Base-by-base conservation (phyloP, 2,329 filamentous ascomycete species). In the Fulvia fulva region DNA sequence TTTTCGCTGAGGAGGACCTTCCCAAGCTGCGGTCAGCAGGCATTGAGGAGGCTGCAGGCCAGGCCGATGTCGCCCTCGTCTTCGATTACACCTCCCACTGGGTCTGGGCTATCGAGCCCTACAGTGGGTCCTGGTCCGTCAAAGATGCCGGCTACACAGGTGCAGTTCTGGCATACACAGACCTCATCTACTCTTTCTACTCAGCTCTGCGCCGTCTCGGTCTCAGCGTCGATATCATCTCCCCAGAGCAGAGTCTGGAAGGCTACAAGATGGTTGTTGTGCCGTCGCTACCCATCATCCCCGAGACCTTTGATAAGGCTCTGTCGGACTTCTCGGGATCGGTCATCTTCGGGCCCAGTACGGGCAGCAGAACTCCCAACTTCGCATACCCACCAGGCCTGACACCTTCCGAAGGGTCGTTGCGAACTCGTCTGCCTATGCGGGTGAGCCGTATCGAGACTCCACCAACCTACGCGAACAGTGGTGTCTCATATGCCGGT, bases 81-180 rank as follows among this genome's bases (percentile, higher is more conserved):
- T 66, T 62, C 30, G 60, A 65, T 41, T 66, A 67, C 46, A 59
- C 56, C 4, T 64, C 63, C 12, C 37, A 63, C 25, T 67, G 63
- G 65, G 60, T 65, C 7, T 66, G 63, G 63, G 30, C 32, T 3
- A 66, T 67, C 34, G 65, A 67, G 34, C 65, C 65, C 3, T 66
- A 66, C 55, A 61, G 57, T 25, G 65, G 62, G 2, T 47, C 57
- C 12, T 67, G 62, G 62, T 60, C 60, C 3, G 58, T 61, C 26
- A 57, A 65, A 54, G 60, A 65, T 41, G 64, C 62, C 2, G 30
- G 50, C 21, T 67, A 66, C 32, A 56, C 61, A 1, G 58, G 61
- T 44, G 22, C 57, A 12, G 57, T 51, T 0, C 45, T 63, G 11
- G 30, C 56, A 9, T 67, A 67, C 46, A 59, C 58, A 1, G 60